These are phyloP conservation scores for Cladophialophora immunda DNA, from an alignment of 2,329 filamentous ascomycete genomes.

Conservation along the genomic window DNA sequence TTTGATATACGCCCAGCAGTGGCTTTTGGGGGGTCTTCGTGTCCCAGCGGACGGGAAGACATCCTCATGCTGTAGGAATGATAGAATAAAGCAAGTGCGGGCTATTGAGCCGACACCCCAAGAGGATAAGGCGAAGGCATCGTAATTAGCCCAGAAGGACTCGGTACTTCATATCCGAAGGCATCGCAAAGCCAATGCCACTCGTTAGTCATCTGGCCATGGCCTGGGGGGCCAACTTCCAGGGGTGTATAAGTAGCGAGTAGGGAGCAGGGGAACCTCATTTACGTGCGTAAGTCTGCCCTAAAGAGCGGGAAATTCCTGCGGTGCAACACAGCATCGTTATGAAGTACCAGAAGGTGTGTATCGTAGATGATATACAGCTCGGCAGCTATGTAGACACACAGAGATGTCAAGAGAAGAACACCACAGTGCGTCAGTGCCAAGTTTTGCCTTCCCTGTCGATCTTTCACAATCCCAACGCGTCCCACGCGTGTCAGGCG, in stretches of 20 bases:
- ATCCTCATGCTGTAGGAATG: background rate
- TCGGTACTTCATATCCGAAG: too few relatives aligned
- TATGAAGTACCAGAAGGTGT: too few relatives aligned
- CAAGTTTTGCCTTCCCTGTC: too few relatives aligned
- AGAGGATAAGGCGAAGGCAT: background rate
- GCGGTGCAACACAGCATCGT: too few relatives aligned
- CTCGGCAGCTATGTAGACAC: too few relatives aligned
- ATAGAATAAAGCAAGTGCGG: background rate
- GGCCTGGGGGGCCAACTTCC: background rate
- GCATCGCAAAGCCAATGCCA: too few relatives aligned
- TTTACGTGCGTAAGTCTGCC: slow-evolving; percentile 4
- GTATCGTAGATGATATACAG: too few relatives aligned
- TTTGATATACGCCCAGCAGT: background rate
- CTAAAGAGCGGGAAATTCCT: background rate
- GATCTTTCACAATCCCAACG: too few relatives aligned
- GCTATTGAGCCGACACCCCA: background rate
- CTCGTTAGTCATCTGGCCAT: too few relatives aligned
- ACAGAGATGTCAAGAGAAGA: too few relatives aligned
- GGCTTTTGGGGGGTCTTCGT: background rate
- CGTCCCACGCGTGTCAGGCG: background rate
- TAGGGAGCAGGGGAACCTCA: too few relatives aligned
- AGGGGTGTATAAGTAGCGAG: background rate
- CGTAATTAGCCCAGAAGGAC: background rate
- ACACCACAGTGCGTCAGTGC: too few relatives aligned
- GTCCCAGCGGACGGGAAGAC: background rate